These are phyloP conservation scores for Trichoderma polysporum DNA, from an alignment of 2,329 filamentous ascomycete species.

Conservation along the genomic window DNA sequence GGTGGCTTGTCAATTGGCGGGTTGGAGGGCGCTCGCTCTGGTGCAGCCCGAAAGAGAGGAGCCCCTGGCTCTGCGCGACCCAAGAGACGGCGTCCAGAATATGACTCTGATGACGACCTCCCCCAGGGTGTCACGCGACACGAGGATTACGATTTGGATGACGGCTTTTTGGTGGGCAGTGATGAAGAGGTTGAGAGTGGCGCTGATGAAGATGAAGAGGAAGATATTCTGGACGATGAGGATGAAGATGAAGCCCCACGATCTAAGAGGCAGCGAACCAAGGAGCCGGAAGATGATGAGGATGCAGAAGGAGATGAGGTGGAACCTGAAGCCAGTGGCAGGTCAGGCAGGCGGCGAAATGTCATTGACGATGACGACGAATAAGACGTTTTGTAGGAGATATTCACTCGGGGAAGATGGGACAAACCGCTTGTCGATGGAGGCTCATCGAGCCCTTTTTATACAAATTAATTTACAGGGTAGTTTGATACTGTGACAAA, in stretches of 20 bases:
- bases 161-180: constrained; percentile 74
- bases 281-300: constrained; percentile 50
- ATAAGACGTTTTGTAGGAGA: not conserved
- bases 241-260: constrained; percentile 51
- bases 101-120: constrained; percentile 75
- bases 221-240: constrained; percentile 56
- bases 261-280: constrained; percentile 52
- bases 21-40: constrained; percentile 60
- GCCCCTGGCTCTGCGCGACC: constrained; percentile 49
- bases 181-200: constrained; percentile 66
- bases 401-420: not conserved
- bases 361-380: constrained; percentile 60
- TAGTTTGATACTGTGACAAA: not conserved
- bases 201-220: constrained; percentile 65
- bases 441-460: not conserved
- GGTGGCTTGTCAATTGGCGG: constrained; percentile 66
- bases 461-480: not conserved
- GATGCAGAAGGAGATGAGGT: constrained; percentile 58
- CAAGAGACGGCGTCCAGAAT: constrained; percentile 60
- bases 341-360: constrained; percentile 50
- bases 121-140: constrained; percentile 60
- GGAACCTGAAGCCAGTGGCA: constrained; percentile 45
- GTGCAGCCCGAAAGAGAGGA: constrained; percentile 54
- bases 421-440: not conserved
- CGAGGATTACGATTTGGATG: constrained; percentile 77